Conservation (phyloP, 2,329 filamentous ascomycete species). For the Talaromyces sp. region DNA sequence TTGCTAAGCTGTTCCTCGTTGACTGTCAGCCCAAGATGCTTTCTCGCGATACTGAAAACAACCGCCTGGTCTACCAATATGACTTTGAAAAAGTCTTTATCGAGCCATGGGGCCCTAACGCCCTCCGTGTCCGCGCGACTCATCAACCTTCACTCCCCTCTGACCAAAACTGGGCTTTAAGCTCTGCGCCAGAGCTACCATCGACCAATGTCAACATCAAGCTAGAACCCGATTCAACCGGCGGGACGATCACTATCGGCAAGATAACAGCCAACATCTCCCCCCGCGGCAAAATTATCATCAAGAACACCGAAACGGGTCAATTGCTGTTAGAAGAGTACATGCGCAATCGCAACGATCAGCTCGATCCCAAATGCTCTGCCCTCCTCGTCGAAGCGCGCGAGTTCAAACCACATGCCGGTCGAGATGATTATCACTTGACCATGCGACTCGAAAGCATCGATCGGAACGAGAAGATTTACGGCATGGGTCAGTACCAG, state of each 20-base stretch:
- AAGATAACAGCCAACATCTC: constrained; percentile 48
- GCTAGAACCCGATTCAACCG: constrained; percentile 22
- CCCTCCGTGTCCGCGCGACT: constrained; percentile 38
- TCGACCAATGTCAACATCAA: neutral
- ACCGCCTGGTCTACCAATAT: constrained; percentile 36
- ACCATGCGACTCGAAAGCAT: constrained; percentile 58
- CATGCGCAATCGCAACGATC: constrained; percentile 49
- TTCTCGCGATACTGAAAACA: constrained; percentile 28
- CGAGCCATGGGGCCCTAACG: constrained; percentile 39
- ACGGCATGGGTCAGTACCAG: constrained; percentile 67
- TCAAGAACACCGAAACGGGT: constrained; percentile 41
- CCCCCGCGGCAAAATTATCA: constrained; percentile 49
- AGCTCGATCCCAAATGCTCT: constrained; percentile 56
- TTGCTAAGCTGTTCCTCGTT: neutral
- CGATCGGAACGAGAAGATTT: constrained; percentile 57
- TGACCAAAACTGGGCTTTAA: constrained; percentile 36
- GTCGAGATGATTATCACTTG: constrained; percentile 52
- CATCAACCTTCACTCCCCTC: constrained; percentile 34
- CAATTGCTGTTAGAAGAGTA: constrained; percentile 53
- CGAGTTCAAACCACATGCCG: constrained; percentile 54
- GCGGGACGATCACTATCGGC: constrained; percentile 45
- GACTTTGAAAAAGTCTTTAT: constrained; percentile 40
- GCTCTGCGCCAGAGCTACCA: constrained; percentile 21
- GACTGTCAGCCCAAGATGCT: constrained; percentile 26
- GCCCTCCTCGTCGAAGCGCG: constrained; percentile 56